Evolutionary conservation across 2,329 filamentous ascomycete genomes (phyloP).

Genomic region (Pyricularia sp.): DNA sequence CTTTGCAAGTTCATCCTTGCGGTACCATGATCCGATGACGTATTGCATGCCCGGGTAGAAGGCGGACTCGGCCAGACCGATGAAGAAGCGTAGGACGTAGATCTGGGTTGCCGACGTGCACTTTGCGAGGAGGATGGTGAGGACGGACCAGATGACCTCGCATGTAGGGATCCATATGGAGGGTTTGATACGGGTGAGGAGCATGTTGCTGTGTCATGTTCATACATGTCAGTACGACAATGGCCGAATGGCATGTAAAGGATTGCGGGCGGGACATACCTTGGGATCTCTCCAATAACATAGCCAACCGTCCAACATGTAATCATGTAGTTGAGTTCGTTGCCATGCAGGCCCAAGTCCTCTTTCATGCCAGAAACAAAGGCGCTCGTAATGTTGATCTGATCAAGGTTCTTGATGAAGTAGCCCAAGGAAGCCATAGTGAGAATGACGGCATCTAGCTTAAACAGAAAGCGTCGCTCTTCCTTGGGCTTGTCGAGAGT

Average conservation of each 20-base stretch:
- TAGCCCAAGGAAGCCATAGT: constrained; percentile 30
- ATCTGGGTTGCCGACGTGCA: constrained; percentile 24
- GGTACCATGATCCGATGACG: constrained; percentile 35
- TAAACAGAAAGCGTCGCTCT: constrained; percentile 22
- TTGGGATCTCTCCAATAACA: constrained; percentile 27
- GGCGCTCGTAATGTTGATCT: constrained; percentile 30
- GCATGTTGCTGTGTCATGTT: constrained; percentile 17
- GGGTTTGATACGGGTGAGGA: constrained; percentile 30
- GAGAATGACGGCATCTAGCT: constrained; percentile 22
- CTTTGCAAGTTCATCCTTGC: constrained; percentile 37
- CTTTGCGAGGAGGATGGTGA: constrained; percentile 22
- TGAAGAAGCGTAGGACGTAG: constrained; percentile 31
- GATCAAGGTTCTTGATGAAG: constrained; percentile 34
- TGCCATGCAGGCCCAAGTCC: constrained; percentile 27
- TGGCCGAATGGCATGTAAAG: neutral
- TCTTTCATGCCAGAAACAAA: constrained; percentile 38
- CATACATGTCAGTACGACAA: neutral
- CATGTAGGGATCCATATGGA: constrained; percentile 32
- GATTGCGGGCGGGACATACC: constrained; percentile 8
- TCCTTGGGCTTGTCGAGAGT: constrained; percentile 27
- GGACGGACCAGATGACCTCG: constrained; percentile 23
- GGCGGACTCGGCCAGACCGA: constrained; percentile 29
- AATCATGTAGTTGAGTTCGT: constrained; percentile 28
- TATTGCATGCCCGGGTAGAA: constrained; percentile 32
- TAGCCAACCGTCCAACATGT: constrained; percentile 27